Percentiles rank a stretch among this genome's conserved stretches.
Evolutionary conservation across 1,284 basidiomycete genomes (phyloP).

Genomic region (Xerocomus cyaneibrunnescens): DNA sequence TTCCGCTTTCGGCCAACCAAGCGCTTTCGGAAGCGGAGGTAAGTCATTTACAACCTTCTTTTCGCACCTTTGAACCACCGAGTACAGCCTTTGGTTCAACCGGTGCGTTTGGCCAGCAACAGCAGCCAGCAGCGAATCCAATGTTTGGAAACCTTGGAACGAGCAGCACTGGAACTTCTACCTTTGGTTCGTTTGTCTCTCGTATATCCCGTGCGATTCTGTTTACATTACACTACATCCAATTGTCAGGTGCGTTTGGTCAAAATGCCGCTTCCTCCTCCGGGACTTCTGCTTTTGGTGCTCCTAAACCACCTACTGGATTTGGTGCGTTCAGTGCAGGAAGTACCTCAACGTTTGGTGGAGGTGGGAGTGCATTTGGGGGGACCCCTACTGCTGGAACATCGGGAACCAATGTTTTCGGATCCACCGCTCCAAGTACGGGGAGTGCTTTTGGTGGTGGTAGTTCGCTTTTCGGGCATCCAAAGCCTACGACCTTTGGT

Average conservation of each 20-base stretch:
- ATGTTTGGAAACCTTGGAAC: constrained; percentile 68
- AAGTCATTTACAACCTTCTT: constrained; percentile 38
- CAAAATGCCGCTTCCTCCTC: constrained; percentile 40
- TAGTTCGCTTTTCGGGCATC: constrained; percentile 45
- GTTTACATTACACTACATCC: constrained; percentile 18
- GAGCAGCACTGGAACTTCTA: constrained; percentile 41
- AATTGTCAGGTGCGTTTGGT: constrained; percentile 57
- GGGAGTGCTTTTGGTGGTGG: constrained; percentile 44
- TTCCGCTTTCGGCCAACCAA: constrained; percentile 50
- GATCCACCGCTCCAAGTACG: constrained; percentile 36
- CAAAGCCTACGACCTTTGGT: constrained; percentile 51
- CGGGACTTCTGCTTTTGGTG: constrained; percentile 54
- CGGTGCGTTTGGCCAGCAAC: constrained; percentile 48
- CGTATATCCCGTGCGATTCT: constrained; percentile 10
- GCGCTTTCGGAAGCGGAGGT: constrained; percentile 47
- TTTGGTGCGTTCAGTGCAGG: constrained; percentile 67
- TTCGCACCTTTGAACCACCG: constrained; percentile 31
- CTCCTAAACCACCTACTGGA: constrained; percentile 62
- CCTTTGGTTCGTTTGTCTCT: constrained; percentile 55
- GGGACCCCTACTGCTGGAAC: constrained; percentile 25
- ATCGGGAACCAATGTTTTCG: constrained; percentile 46
- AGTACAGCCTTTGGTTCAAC: constrained; percentile 45
- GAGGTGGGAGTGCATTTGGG: constrained; percentile 35
- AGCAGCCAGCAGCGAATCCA: constrained; percentile 69
- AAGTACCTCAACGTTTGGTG: constrained; percentile 43